Base-by-base conservation (phyloP, 2,329 filamentous ascomycete species). In the Cadophora gregata region DNA sequence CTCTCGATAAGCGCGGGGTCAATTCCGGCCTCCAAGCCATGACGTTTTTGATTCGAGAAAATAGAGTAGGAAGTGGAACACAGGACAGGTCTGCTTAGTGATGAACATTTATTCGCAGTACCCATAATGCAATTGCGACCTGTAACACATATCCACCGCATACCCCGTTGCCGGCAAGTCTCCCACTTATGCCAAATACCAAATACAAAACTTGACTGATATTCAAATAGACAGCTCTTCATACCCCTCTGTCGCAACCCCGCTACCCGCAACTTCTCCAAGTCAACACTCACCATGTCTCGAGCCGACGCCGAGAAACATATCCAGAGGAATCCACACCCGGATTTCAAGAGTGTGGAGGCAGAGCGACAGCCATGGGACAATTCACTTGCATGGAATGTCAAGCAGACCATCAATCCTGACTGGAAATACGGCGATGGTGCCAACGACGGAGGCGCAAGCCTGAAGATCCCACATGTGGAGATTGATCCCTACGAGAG, bases 401-500 rank as follows among this genome's bases (percentile, higher is more conserved):
- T 83, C 78, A 90, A 86, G 24, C 85, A 92, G 76, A 89, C 90
- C 0, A 80, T 83, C n/a, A 79, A 84, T 24, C 88, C 92, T 0
- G 76, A 80, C 53, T 94, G 92, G 92, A 82, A 82, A 47, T 83
- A 85, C 66, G 91, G 91, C 64, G 77, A 82, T 59, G 91, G 91
- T 71, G 83, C 87, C 67, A 93, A 93, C 80, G 77, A 81, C 27
- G 60, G 73, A 50, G 73, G 76, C 6, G 79, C 64, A 74, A 86
- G 69, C 76, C 81, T 71, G 63, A 86, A 87, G 67, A 77, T 81
- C 19, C 64, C 75, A 1, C 92, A 97, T 80, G 79, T 95, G 70
- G 82, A 89, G 75, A 97, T 97, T 73, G 90, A 97, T 78, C 94
- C 94, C 0, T 88, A 94, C 77, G 90, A 85, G 64, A 81, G 88